These are phyloP conservation scores for Arthrobotrys conoides DNA, from an alignment of 2,329 filamentous ascomycete genomes.

Conservation along the genomic window DNA sequence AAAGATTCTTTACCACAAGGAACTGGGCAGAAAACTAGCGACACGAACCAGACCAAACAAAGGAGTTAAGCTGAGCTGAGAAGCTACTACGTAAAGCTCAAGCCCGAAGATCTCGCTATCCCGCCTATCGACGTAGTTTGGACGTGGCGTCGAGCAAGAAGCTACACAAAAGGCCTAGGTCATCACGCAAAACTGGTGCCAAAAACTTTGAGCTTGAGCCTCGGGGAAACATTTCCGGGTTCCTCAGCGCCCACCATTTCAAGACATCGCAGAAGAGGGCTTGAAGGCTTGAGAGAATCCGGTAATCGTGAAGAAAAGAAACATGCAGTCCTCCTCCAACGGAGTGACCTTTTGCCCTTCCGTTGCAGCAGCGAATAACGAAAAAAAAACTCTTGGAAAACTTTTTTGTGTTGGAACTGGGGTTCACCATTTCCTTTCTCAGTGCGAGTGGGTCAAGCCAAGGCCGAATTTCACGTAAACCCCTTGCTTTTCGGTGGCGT, in stretches of 20 bases:
- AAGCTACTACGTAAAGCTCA: background rate
- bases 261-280: constrained; percentile 8
- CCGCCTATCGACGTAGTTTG: constrained; percentile 38
- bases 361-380: background rate
- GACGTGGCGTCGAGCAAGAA: constrained; percentile 22
- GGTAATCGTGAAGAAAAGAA: constrained; percentile 54
- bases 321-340: background rate
- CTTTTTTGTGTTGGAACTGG: constrained; percentile 23
- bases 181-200: constrained; percentile 14
- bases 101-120: constrained; percentile 1
- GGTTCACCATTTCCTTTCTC: background rate
- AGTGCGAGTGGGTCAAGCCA: constrained; percentile 9
- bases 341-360: constrained; percentile 13
- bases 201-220: background rate
- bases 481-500: constrained; percentile 33
- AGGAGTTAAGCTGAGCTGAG: constrained; percentile 1
- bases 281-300: constrained; percentile 32
- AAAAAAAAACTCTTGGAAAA: constrained; percentile 7
- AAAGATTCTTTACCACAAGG: background rate
- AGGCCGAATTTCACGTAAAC: constrained; percentile 25
- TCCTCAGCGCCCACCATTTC: background rate
- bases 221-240: constrained; percentile 15
- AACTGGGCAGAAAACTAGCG: background rate
- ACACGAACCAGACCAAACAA: background rate
- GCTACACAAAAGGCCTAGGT: constrained; percentile 5